Conservation (phyloP, 306 rosid species). For the Alnus rubra region DNA sequence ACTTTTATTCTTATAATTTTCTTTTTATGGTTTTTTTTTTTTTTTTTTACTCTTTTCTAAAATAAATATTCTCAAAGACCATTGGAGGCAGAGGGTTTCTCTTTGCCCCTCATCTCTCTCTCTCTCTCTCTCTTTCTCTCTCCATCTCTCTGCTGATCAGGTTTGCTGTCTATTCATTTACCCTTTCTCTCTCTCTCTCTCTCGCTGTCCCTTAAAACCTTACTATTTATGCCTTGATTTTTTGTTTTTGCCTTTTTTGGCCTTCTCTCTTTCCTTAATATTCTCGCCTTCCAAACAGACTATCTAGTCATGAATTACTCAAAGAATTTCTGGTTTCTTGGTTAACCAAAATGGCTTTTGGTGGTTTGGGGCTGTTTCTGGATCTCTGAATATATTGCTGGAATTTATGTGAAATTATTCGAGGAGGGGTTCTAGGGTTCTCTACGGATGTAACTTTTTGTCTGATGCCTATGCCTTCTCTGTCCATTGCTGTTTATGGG, state of each 20-base stretch:
- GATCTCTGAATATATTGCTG: constrained; percentile 28
- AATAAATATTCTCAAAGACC: not conserved
- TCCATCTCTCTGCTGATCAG: constrained; percentile 36
- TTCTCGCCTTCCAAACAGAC: constrained; percentile 30
- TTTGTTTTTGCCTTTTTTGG: not conserved
- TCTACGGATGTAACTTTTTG: constrained; percentile 6
- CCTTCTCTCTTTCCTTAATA: not conserved
- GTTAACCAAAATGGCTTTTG: constrained; percentile 20
- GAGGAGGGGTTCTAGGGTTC: constrained; percentile 28
- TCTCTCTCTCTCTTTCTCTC: constrained; percentile 16
- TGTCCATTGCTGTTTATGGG: constrained; percentile 23
- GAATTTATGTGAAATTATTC: constrained; percentile 20
- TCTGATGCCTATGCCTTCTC: constrained; percentile 22
- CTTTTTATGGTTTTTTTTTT: not conserved
- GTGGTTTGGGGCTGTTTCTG: constrained; percentile 26
- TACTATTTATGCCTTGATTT: constrained; percentile 26
- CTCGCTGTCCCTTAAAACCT: not conserved
- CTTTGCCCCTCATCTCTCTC: constrained; percentile 28
- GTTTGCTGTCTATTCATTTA: constrained; percentile 28
- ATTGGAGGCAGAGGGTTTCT: constrained; percentile 24
- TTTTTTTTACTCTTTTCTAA: not conserved
- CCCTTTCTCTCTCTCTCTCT: not conserved
- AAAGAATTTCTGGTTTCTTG: not conserved
- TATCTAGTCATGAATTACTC: not conserved
- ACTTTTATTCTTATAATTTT: not conserved